phyloP scores from a whole-genome alignment of 108 stramenopile species.

The Epithemia pelagica region DNA sequence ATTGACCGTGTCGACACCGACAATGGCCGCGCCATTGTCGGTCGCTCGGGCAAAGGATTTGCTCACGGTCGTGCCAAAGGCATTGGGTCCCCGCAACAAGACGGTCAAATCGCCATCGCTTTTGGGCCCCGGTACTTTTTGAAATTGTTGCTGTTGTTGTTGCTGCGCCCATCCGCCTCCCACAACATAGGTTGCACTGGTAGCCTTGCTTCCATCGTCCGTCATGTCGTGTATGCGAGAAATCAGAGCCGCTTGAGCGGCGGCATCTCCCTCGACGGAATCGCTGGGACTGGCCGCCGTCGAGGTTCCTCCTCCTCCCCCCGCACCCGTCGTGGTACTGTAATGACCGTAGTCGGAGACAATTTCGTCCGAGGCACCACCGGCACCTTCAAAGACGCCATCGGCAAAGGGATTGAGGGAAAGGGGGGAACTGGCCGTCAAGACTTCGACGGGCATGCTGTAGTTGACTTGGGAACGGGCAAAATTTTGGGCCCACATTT shows the following conservation, averaged over 20 bases:
- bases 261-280: constrained; percentile 29
- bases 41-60: constrained; percentile 59
- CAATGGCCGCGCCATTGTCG: constrained; percentile 40
- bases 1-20: constrained; percentile 70
- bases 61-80: constrained; percentile 84
- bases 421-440: constrained; percentile 75
- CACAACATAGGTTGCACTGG: background rate
- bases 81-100: constrained; percentile 67
- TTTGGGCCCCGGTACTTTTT: constrained; percentile 36
- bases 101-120: constrained; percentile 57
- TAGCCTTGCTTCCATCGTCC: constrained; percentile 5
- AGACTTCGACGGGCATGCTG: constrained; percentile 60
- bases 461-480: constrained; percentile 74
- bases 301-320: background rate
- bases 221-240: constrained; percentile 29
- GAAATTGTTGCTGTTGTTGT: constrained; percentile 39
- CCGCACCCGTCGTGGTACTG: constrained; percentile 17
- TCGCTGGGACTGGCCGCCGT: constrained; percentile 4
- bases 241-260: constrained; percentile 55
- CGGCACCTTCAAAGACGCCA: constrained; percentile 36
- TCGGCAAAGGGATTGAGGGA: constrained; percentile 70
- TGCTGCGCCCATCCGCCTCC: too few species aligned
- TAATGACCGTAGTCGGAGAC: constrained; percentile 3
- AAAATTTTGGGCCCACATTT: constrained; percentile 93
- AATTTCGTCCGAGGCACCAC: background rate